phyloP scores from a whole-genome alignment of 2,329 filamentous ascomycete genomes.

The Phyllosticta capitalensis region DNA sequence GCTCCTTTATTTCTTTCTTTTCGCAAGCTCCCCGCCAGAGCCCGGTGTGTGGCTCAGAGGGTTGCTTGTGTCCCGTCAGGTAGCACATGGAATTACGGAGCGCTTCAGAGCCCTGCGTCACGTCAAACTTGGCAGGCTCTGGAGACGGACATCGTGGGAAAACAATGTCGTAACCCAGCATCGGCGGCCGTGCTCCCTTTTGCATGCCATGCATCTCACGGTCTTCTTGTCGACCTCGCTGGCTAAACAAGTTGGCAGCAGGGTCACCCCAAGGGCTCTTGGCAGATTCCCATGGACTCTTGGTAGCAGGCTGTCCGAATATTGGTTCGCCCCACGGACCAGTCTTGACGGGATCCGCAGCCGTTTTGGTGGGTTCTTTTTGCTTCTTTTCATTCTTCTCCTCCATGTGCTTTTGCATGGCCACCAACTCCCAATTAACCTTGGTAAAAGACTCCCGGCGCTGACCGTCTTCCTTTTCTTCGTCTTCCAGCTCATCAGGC shows the following conservation, averaged over 20 bases:
- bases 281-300: constrained; percentile 2
- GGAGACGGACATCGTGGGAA: constrained; percentile 80
- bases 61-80: constrained; percentile 38
- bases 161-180: constrained; percentile 72
- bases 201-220: constrained; percentile 44
- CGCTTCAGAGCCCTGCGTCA: constrained; percentile 53
- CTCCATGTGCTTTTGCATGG: constrained; percentile 71
- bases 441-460: constrained; percentile 54
- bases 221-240: constrained; percentile 21
- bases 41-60: constrained; percentile 43
- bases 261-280: constrained; percentile 32
- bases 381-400: constrained; percentile 28
- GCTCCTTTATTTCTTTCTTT: constrained; percentile 17
- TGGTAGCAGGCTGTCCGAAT: not conserved
- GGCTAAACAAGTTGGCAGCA: constrained; percentile 19
- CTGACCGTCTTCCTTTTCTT: constrained; percentile 38
- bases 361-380: constrained; percentile 25
- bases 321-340: constrained; percentile 32
- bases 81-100: constrained; percentile 40
- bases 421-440: constrained; percentile 64
- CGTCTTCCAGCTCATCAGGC: constrained; percentile 28
- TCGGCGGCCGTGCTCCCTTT: constrained; percentile 61
- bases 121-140: constrained; percentile 73
- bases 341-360: constrained; percentile 12
- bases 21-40: constrained; percentile 48